phyloP scores from a whole-genome alignment of 2,329 filamentous ascomycete species.

The Botrytis elliptica region DNA sequence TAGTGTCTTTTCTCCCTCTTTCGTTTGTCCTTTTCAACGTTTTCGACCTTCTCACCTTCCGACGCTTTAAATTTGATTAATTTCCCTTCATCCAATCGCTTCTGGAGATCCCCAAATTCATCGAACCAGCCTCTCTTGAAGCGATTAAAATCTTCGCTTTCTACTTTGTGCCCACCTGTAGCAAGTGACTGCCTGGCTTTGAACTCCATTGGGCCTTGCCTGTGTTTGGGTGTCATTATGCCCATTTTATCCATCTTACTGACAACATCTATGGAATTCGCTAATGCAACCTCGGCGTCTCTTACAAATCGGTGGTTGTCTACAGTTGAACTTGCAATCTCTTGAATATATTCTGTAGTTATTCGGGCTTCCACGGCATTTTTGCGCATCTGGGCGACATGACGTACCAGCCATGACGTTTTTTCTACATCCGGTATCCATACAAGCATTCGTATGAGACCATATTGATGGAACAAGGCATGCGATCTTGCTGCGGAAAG shows the following conservation, averaged over 20 bases:
- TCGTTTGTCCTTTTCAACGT: too few relatives aligned
- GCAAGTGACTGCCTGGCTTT: conserved; percentile 26
- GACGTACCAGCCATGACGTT: conserved; percentile 57
- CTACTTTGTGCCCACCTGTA: conserved; percentile 18
- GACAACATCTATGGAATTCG: conserved; percentile 44
- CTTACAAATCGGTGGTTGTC: conserved; percentile 39
- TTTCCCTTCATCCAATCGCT: background rate
- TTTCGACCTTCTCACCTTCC: background rate
- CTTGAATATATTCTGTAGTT: conserved; percentile 56
- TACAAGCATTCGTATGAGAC: conserved; percentile 74
- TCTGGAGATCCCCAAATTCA: conserved; percentile 1
- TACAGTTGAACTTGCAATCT: conserved; percentile 49
- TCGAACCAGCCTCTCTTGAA: background rate
- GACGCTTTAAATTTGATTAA: background rate
- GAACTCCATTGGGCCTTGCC: conserved; percentile 42
- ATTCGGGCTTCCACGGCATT: conserved; percentile 60
- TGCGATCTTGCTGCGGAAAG: conserved; percentile 57
- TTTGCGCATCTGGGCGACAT: conserved; percentile 54
- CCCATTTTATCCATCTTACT: conserved; percentile 49
- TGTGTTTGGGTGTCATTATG: conserved; percentile 46
- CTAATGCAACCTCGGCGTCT: conserved; percentile 49
- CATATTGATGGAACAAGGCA: conserved; percentile 69
- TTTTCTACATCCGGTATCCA: conserved; percentile 67
- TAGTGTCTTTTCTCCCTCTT: background rate
- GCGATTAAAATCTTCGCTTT: conserved; percentile 2